Evolutionary conservation across 1,284 basidiomycete species (phyloP).

Genomic region (Exsudoporus floridanus): DNA sequence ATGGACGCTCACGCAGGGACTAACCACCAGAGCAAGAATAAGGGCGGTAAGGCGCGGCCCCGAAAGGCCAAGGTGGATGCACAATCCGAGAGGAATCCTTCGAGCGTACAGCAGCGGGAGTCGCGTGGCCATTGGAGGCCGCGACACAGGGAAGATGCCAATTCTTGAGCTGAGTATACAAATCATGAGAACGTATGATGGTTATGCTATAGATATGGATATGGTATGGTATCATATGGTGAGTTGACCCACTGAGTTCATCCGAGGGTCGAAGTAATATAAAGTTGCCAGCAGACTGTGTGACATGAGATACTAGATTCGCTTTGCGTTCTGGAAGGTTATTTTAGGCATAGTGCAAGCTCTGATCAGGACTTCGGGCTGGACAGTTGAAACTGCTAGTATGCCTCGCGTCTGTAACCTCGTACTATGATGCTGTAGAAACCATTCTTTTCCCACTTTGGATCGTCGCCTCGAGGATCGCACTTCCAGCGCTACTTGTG

Average conservation of each 20-base stretch:
- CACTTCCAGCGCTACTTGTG: not conserved
- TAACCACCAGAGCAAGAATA: slow-evolving; percentile 2
- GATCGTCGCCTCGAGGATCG: not conserved
- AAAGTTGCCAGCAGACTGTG: not conserved
- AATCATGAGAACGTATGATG: not conserved
- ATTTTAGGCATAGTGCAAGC: not conserved
- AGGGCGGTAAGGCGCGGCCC: not conserved
- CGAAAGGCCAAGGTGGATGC: slow-evolving; percentile 11
- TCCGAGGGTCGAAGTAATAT: not conserved
- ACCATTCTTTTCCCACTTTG: not conserved
- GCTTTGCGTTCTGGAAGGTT: not conserved
- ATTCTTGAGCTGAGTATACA: not conserved
- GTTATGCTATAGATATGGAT: slow-evolving; percentile 5
- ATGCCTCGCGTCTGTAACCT: not conserved
- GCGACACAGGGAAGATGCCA: not conserved
- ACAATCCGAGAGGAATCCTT: not conserved
- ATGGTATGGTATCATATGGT: not conserved
- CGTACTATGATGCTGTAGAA: not conserved
- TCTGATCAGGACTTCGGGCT: no score
- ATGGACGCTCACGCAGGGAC: not conserved
- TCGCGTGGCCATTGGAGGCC: not conserved
- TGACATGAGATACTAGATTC: not conserved
- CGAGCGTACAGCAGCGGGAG: slow-evolving; percentile 1
- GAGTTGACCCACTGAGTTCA: slow-evolving; percentile 2
- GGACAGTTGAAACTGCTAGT: not conserved